Conservation (phyloP, 2,329 filamentous ascomycete genomes). For the Pyricularia grisea region DNA sequence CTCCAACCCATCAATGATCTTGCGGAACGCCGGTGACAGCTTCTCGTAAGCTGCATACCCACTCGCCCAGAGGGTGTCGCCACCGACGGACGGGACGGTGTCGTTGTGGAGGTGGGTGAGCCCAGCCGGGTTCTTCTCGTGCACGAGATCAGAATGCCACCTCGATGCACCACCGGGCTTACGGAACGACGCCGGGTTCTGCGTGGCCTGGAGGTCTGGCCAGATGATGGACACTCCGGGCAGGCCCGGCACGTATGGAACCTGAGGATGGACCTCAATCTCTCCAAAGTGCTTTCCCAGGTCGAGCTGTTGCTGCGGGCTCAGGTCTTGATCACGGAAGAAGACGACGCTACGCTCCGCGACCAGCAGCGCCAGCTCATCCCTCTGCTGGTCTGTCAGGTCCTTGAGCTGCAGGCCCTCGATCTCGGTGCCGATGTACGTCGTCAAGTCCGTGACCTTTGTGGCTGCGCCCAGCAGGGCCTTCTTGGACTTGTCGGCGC, state of each 20-base stretch:
- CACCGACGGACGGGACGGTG: slow-evolving; percentile 53
- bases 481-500: slow-evolving; percentile 57
- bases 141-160: slow-evolving; percentile 65
- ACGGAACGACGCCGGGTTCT: slow-evolving; percentile 51
- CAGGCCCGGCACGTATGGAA: slow-evolving; percentile 59
- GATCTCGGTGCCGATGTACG: slow-evolving; percentile 55
- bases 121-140: slow-evolving; percentile 61
- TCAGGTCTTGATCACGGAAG: slow-evolving; percentile 52
- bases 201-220: slow-evolving; percentile 57
- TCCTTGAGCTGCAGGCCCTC: slow-evolving; percentile 55
- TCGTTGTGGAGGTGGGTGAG: slow-evolving; percentile 64
- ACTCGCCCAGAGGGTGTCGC: slow-evolving; percentile 65
- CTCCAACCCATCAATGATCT: slow-evolving; percentile 56
- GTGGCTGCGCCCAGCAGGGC: slow-evolving; percentile 50
- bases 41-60: slow-evolving; percentile 67
- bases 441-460: slow-evolving; percentile 52
- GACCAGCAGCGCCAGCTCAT: slow-evolving; percentile 53
- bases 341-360: slow-evolving; percentile 59
- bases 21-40: slow-evolving; percentile 59
- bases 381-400: slow-evolving; percentile 46
- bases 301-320: slow-evolving; percentile 51
- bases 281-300: slow-evolving; percentile 56
- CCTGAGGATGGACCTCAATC: slow-evolving; percentile 62
- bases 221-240: slow-evolving; percentile 59
- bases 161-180: slow-evolving; percentile 56